Evolutionary conservation across 225 moss, liverwort and hornwort genomes (phyloP).

Genomic region (Straminergon stramineum): DNA sequence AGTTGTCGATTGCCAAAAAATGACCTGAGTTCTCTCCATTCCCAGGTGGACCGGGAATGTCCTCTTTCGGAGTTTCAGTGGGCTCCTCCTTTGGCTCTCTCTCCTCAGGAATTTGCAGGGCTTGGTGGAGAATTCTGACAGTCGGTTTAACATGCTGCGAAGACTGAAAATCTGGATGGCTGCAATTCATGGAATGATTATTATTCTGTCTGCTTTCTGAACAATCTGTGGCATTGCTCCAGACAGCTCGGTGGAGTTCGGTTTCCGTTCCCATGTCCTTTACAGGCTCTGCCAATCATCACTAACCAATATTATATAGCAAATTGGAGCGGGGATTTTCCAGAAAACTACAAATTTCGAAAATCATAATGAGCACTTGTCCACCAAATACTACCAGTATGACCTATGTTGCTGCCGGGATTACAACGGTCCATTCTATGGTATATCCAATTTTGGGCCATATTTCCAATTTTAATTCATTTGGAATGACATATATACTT

Average conservation of each 20-base stretch:
- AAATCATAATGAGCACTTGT: not conserved
- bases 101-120: not conserved
- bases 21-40: constrained; percentile 16
- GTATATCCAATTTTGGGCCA: not conserved
- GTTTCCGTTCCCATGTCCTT: not conserved
- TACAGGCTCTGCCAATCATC: constrained; percentile 8
- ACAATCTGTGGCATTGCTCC: constrained; percentile 1
- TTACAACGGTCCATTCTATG: not conserved
- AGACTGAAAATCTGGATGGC: not conserved
- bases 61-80: not conserved
- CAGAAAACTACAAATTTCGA: not conserved
- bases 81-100: not conserved
- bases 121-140: not conserved
- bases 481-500: not conserved
- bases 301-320: not conserved
- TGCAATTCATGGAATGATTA: not conserved
- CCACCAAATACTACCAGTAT: not conserved
- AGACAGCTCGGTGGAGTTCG: not conserved
- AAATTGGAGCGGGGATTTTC: not conserved
- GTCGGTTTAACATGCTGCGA: not conserved
- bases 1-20: not conserved
- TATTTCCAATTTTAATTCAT: not conserved
- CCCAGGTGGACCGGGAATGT: not conserved
- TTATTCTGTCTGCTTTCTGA: not conserved
- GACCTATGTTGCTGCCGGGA: not conserved